Evolutionary conservation across 2,329 filamentous ascomycete species (phyloP).

Genomic region (Aspergillus fijiensis): DNA sequence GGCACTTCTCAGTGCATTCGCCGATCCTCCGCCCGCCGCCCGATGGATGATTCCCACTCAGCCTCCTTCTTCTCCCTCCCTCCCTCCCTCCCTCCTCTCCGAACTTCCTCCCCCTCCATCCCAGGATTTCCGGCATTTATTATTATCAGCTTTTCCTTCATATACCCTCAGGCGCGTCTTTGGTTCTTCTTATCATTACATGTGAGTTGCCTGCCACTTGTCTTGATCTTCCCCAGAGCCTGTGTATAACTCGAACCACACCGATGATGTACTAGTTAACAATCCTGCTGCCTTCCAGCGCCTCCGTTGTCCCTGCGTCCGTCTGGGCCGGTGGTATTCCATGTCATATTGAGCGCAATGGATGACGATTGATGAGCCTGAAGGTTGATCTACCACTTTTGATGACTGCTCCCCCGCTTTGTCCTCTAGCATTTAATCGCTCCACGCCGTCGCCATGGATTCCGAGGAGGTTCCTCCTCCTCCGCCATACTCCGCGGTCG

Average conservation of each 20-base stretch:
- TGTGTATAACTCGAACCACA: not conserved
- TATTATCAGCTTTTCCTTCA: too few relatives aligned
- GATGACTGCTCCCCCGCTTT: not conserved
- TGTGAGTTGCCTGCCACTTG: not conserved
- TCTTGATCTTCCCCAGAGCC: not conserved
- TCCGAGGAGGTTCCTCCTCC: slow-evolving; percentile 40
- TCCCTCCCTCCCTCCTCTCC: not conserved
- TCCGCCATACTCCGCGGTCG: slow-evolving; percentile 44
- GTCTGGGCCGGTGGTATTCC: slow-evolving; percentile 3
- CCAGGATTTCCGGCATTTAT: too few relatives aligned
- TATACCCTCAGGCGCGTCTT: not conserved
- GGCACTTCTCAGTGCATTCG: not conserved
- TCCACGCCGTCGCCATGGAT: slow-evolving; percentile 28
- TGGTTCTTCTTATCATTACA: not conserved
- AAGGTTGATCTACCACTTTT: slow-evolving; percentile 4
- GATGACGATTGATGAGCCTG: slow-evolving; percentile 14
- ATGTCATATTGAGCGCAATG: slow-evolving; percentile 16
- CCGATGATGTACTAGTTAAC: slow-evolving; percentile 6
- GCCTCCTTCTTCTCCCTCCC: not conserved
- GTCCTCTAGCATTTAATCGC: not conserved
- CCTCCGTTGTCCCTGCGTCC: slow-evolving; percentile 13
- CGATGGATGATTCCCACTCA: not conserved
- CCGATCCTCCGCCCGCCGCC: not conserved
- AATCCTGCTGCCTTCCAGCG: slow-evolving; percentile 36
- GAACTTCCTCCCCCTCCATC: not conserved